phyloP scores from a whole-genome alignment of 441 rosid species.

The Croton setiger region DNA sequence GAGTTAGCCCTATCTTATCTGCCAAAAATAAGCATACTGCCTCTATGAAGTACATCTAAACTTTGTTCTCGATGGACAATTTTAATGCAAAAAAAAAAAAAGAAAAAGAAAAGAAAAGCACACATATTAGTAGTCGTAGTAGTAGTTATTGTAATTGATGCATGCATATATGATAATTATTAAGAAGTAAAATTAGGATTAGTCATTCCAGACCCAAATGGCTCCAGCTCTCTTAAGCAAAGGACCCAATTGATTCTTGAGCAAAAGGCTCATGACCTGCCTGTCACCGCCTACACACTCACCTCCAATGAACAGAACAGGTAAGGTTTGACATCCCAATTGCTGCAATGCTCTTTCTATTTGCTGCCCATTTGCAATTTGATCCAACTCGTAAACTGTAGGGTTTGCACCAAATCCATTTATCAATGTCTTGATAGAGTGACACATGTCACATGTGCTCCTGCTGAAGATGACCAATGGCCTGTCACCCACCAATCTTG shows the following conservation, averaged over 20 bases:
- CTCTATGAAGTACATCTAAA: no score
- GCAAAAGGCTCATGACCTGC: slow-evolving; percentile 70
- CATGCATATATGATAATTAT: no score
- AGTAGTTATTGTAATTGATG: no score
- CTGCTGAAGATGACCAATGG: slow-evolving; percentile 79
- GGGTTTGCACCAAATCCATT: slow-evolving; percentile 62
- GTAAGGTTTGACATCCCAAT: slow-evolving; percentile 51
- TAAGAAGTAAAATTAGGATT: background rate
- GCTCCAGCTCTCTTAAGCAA: slow-evolving; percentile 71
- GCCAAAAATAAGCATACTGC: no score
- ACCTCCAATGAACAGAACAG: slow-evolving; percentile 69
- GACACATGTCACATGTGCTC: slow-evolving; percentile 74
- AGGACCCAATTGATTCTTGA: slow-evolving; percentile 47
- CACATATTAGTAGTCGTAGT: no score
- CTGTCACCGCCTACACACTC: slow-evolving; percentile 69
- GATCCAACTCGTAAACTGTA: slow-evolving; percentile 68
- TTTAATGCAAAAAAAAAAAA: no score
- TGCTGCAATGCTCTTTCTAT: slow-evolving; percentile 55
- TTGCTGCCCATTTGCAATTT: slow-evolving; percentile 53
- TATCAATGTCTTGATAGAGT: slow-evolving; percentile 58
- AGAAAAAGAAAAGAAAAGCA: no score
- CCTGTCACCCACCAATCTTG: slow-evolving; percentile 47
- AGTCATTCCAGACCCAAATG: slow-evolving; percentile 49
- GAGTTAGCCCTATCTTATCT: no score
- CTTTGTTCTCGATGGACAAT: no score